These are phyloP conservation scores for Inosperma sp. DNA, from an alignment of 768 basidiomycete genomes.

Conservation along the genomic window DNA sequence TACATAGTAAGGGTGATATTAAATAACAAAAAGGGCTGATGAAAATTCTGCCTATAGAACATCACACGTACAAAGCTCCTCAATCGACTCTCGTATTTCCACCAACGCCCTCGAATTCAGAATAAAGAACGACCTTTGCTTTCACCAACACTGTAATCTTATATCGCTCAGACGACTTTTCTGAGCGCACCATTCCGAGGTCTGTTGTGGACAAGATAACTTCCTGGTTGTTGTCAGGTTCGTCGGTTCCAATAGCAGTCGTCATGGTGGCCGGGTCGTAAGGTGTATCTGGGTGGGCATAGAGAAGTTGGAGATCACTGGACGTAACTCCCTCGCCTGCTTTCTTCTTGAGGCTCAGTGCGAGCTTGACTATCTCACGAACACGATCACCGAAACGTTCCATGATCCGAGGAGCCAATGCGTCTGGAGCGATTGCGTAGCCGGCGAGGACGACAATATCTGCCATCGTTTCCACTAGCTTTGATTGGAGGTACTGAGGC, in stretches of 20 bases:
- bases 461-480: constrained; percentile 37
- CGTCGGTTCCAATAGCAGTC: constrained; percentile 30
- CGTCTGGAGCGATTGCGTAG: constrained; percentile 22
- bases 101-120: constrained; percentile 33
- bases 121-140: constrained; percentile 49
- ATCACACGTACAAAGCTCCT: too few relatives aligned
- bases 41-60: too few relatives aligned
- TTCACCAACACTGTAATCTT: constrained; percentile 49
- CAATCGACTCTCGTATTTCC: too few relatives aligned
- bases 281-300: constrained; percentile 35
- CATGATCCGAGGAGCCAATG: constrained; percentile 36
- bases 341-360: constrained; percentile 48
- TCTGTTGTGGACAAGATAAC: constrained; percentile 52
- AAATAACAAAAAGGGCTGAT: too few relatives aligned
- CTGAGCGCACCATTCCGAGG: constrained; percentile 43
- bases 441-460: constrained; percentile 40
- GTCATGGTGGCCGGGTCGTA: constrained; percentile 45
- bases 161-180: constrained; percentile 32
- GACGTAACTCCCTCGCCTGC: constrained; percentile 55
- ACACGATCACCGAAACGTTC: constrained; percentile 42
- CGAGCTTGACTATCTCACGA: constrained; percentile 38
- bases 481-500: constrained; percentile 25
- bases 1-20: too few relatives aligned
- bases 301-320: constrained; percentile 51
- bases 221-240: constrained; percentile 18